Evolutionary conservation across 2,329 filamentous ascomycete species (phyloP).

Genomic region (Penicillium sp.): DNA sequence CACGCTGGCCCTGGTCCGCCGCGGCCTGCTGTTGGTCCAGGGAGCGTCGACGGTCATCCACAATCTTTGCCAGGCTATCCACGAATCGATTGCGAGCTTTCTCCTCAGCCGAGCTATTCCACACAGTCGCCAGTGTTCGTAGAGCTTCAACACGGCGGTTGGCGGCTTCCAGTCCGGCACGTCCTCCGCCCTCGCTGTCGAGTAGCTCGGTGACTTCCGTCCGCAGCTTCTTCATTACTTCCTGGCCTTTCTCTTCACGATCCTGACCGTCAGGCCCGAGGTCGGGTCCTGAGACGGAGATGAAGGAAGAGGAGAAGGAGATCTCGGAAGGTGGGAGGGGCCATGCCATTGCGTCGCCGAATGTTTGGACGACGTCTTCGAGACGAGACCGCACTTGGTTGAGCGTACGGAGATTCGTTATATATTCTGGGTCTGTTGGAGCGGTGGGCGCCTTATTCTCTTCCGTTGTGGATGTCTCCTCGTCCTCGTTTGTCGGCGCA

Average conservation of each 20-base stretch:
- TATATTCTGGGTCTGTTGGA: constrained; percentile 59
- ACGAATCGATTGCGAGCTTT: constrained; percentile 78
- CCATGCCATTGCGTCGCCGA: constrained; percentile 95
- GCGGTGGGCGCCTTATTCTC: constrained; percentile 1
- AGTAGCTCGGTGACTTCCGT: constrained; percentile 68
- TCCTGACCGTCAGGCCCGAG: constrained; percentile 62
- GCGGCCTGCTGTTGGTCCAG: constrained; percentile 40
- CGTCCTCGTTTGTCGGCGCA: constrained; percentile 4
- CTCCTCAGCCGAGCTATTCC: constrained; percentile 95
- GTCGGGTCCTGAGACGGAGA: constrained; percentile 85
- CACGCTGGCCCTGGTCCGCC: constrained; percentile 22
- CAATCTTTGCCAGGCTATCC: constrained; percentile 72
- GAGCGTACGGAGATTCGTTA: constrained; percentile 75
- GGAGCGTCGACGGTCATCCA: constrained; percentile 65
- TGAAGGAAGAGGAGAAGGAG: constrained; percentile 76
- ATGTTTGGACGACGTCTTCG: constrained; percentile 83
- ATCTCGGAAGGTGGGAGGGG: constrained; percentile 83
- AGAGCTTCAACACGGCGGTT: constrained; percentile 70
- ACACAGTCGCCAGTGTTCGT: constrained; percentile 71
- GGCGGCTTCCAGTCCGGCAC: constrained; percentile 65
- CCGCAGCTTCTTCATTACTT: constrained; percentile 63
- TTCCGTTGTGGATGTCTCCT: constrained; percentile 6
- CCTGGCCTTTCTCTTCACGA: constrained; percentile 81
- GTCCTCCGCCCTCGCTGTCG: constrained; percentile 54
- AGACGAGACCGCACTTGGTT: constrained; percentile 78